These are phyloP conservation scores for Ramichloridium luteum DNA, from an alignment of 2,329 filamentous ascomycete genomes.

Conservation along the genomic window DNA sequence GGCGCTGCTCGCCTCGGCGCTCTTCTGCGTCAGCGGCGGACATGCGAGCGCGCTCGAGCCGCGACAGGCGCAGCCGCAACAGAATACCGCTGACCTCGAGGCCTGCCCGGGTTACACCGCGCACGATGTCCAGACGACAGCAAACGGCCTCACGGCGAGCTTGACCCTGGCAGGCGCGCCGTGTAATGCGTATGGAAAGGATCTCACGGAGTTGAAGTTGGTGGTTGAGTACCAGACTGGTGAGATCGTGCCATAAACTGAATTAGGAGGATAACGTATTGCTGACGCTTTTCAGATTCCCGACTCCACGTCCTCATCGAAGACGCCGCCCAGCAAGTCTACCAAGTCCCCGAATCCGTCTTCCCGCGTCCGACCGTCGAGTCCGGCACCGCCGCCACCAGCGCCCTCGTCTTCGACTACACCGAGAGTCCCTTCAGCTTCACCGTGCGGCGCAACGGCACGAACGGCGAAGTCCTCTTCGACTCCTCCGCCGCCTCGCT, in stretches of 20 bases:
- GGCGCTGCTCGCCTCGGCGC: too few relatives aligned
- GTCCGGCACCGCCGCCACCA: slow-evolving; percentile 17
- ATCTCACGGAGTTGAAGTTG: slow-evolving; percentile 44
- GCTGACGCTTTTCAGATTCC: slow-evolving; percentile 14
- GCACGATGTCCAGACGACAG: slow-evolving; percentile 43
- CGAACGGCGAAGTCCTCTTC: slow-evolving; percentile 50
- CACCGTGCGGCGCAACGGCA: slow-evolving; percentile 46
- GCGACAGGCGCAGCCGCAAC: too few relatives aligned
- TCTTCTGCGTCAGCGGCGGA: too few relatives aligned
- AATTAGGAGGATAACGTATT: not conserved
- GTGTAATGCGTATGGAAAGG: slow-evolving; percentile 49
- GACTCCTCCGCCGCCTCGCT: slow-evolving; percentile 55
- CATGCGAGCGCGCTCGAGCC: too few relatives aligned
- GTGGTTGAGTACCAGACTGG: slow-evolving; percentile 50
- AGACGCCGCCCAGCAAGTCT: slow-evolving; percentile 56
- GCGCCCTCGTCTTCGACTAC: slow-evolving; percentile 44
- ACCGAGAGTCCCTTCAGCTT: slow-evolving; percentile 54
- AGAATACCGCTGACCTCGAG: slow-evolving; percentile 9
- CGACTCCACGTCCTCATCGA: slow-evolving; percentile 66
- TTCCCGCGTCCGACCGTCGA: slow-evolving; percentile 46
- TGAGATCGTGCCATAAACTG: slow-evolving; percentile 22
- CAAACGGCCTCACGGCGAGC: slow-evolving; percentile 52
- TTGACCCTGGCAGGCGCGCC: slow-evolving; percentile 55
- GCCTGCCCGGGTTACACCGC: slow-evolving; percentile 57
- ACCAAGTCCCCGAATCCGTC: slow-evolving; percentile 60